Evolutionary conservation across 805 yeast genomes (phyloP), one percentile per base, ranked within the genome.

Genomic region (Dipodascus albidus): DNA sequence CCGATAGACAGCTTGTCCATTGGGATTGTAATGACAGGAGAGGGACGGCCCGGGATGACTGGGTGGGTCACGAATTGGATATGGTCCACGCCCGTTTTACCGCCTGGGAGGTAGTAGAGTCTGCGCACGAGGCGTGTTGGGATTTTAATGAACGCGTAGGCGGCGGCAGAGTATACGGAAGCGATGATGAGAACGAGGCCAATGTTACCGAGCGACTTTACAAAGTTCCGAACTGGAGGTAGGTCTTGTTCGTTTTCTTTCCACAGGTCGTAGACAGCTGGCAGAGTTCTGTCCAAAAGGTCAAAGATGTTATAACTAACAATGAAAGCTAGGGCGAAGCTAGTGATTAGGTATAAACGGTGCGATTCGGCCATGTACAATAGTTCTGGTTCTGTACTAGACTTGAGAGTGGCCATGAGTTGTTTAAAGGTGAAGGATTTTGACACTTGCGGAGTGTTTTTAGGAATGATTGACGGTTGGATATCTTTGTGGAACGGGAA

Each of bases 341-440:
- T 78, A 20, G 80, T 76, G 9, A 85, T 70, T 65, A 86, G 87
- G 66, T 86, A 87, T 31, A 85, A 71, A 54, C 85, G 72, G 64
- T 87, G 95, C 0, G 93, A 86, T 67, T 87, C 95, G 23, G 89
- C 80, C 71, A 86, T 91, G 67, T 87, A 87, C 48, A 87, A 74
- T 52, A 87, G 70, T 62, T 86, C 95, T 0, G 91, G 91, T 50
- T 76, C 74, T 11, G 67, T 69, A 59, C 82, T 79, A 42, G 70
- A 69, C 55, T 75, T 71, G 56, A 87, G 69, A 9, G 78, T 74
- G 54, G 76, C 75, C 60, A 83, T 70, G 69, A 87, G 81, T 63
- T 83, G 83, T 3, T 79, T 69, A 58, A 87, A 77, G 2, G 80
- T 72, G 62, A 77, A 67, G 23, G 66, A 60, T 38, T 76, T 74